phyloP scores from a whole-genome alignment of 106 monocot genomes.

The Acorus calamus region DNA sequence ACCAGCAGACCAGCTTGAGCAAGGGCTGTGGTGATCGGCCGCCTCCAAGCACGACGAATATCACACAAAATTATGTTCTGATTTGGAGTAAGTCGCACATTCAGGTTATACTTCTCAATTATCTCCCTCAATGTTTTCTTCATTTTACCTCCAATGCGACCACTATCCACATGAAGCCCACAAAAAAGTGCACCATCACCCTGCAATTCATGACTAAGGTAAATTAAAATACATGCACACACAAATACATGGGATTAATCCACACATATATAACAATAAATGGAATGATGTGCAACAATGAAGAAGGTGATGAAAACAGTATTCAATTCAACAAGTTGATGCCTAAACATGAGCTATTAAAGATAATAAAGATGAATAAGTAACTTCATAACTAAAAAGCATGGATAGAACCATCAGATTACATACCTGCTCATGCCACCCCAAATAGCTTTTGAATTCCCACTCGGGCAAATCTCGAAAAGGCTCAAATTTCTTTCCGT shows the following conservation, averaged over 20 bases:
- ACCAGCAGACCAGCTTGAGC: conserved; percentile 85
- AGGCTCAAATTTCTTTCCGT: conserved; percentile 81
- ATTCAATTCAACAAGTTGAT: too few species aligned
- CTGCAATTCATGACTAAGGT: conserved; percentile 12
- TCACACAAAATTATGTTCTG: conserved; percentile 88
- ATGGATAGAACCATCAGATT: too few species aligned
- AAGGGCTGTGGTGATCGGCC: conserved; percentile 58
- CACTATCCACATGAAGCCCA: conserved; percentile 89
- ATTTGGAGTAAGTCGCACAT: conserved; percentile 76
- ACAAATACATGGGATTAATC: too few species aligned
- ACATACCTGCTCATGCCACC: conserved; percentile 93
- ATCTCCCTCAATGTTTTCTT: conserved; percentile 85
- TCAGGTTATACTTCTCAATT: conserved; percentile 83
- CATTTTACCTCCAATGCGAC: conserved; percentile 66
- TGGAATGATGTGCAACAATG: too few species aligned
- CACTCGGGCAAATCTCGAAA: conserved; percentile 73
- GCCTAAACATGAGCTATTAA: too few species aligned
- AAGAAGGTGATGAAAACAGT: too few species aligned
- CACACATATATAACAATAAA: too few species aligned
- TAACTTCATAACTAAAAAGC: too few species aligned
- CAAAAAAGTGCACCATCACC: conserved; percentile 81
- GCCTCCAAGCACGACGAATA: conserved; percentile 56
- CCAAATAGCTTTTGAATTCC: conserved; percentile 89
- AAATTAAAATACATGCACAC: too few species aligned
- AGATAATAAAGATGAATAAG: too few species aligned